Conservation (phyloP, 331 rosid species). For the Stylosanthes scabra region DNA sequence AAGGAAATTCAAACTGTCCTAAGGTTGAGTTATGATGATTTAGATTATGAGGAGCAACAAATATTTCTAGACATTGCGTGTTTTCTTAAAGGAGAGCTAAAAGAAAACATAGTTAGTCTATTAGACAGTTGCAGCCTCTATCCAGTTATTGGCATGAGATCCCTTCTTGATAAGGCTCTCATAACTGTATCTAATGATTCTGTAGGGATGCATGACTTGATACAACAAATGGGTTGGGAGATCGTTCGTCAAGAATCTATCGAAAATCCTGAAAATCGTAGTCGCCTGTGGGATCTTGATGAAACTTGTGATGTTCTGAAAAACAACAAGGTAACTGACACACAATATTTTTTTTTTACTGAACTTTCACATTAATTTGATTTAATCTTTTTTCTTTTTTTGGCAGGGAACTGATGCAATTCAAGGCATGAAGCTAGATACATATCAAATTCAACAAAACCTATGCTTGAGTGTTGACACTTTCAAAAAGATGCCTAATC, state of each 20-base stretch:
- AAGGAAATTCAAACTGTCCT: neutral
- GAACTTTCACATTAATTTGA: too few species aligned
- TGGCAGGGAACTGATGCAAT: neutral
- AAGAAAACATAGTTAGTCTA: neutral
- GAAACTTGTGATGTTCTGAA: neutral
- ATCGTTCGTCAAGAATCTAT: neutral
- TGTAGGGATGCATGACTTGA: neutral
- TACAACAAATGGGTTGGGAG: slow-evolving; percentile 10
- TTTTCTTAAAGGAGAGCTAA: neutral
- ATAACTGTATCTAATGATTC: neutral
- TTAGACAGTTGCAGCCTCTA: neutral
- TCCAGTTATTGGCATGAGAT: neutral
- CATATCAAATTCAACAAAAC: neutral
- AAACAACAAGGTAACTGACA: slow-evolving; percentile 14
- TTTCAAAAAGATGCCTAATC: neutral
- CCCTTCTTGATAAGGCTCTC: slow-evolving; percentile 21
- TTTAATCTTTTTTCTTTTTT: neutral
- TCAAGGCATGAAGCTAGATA: neutral
- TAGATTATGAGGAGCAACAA: neutral
- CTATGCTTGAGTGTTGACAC: neutral
- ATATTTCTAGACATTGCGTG: slow-evolving; percentile 40
- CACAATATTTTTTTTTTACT: too few species aligned
- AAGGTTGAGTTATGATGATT: slow-evolving; percentile 25
- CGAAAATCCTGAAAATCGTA: neutral
- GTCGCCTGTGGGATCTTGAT: neutral